Percentiles rank a stretch among this genome's conserved stretches.
Conservation (phyloP, 2,329 filamentous ascomycete genomes). For the Biscogniauxia mediterranea region DNA sequence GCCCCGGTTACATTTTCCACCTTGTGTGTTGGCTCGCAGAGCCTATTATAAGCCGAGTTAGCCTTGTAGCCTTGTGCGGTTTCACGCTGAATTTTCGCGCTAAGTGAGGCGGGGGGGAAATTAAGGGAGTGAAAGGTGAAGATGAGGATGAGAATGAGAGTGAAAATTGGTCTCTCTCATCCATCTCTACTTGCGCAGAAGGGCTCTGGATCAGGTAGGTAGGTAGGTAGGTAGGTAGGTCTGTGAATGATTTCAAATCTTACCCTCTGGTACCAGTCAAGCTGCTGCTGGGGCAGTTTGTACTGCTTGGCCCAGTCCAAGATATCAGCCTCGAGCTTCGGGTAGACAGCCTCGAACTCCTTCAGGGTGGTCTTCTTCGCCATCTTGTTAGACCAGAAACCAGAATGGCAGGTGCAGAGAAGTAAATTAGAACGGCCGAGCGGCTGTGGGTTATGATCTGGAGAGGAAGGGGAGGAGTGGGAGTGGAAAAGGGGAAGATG, state of each 20-base stretch:
- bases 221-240: no score
- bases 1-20: constrained; percentile 98
- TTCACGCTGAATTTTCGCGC: no score
- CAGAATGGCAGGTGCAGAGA: background rate
- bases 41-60: constrained; percentile 56
- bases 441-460: background rate
- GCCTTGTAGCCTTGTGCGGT: constrained; percentile 3
- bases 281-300: constrained; percentile 75
- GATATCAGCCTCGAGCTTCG: constrained; percentile 78
- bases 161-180: no score
- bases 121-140: background rate
- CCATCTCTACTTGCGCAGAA: no score
- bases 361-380: constrained; percentile 72
- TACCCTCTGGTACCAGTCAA: constrained; percentile 86
- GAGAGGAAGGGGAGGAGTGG: background rate
- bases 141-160: no score
- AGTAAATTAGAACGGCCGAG: no score
- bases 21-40: constrained; percentile 81
- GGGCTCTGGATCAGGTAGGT: no score
- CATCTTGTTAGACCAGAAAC: constrained; percentile 42
- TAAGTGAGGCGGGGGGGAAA: background rate
- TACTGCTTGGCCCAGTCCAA: constrained; percentile 76
- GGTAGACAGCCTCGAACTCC: constrained; percentile 89
- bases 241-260: constrained; percentile 13
- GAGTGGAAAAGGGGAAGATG: no score